Percentiles rank a stretch among this genome's conserved stretches.
Conservation (phyloP, 2,329 filamentous ascomycete species). For the Colletotrichum horii region DNA sequence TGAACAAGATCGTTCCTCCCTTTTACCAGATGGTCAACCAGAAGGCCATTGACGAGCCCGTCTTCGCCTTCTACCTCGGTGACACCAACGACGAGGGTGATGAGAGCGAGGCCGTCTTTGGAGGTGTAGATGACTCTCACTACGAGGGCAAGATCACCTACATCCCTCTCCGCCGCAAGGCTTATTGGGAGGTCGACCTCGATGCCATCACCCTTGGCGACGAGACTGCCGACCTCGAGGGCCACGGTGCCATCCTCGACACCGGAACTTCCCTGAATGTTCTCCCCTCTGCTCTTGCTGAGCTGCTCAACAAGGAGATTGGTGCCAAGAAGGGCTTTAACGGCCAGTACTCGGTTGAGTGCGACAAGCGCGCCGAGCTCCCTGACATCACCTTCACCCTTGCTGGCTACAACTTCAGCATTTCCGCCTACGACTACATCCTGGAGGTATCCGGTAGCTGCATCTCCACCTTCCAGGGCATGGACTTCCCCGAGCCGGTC, state of each 20-base stretch:
- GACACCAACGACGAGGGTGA: conserved; percentile 70
- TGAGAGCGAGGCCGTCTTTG: conserved; percentile 88
- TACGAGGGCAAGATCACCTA: conserved; percentile 86
- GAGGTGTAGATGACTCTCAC: conserved; percentile 84
- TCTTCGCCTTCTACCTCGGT: conserved; percentile 96
- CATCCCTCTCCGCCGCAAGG: conserved; percentile 95
- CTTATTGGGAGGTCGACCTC: conserved; percentile 99
- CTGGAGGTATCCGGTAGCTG: conserved; percentile 94
- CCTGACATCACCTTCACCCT: conserved; percentile 93
- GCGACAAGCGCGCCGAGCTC: conserved; percentile 79
- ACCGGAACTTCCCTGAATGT: conserved; percentile 98
- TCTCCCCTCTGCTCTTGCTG: conserved; percentile 87
- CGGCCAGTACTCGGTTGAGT: conserved; percentile 95
- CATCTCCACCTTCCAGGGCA: conserved; percentile 97
- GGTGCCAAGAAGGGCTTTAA: conserved; percentile 98
- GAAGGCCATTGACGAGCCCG: conserved; percentile 85
- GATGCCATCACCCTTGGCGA: conserved; percentile 90
- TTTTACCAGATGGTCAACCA: conserved; percentile 97
- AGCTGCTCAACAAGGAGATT: conserved; percentile 97
- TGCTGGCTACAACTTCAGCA: conserved; percentile 90
- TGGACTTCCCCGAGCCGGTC: conserved; percentile 87
- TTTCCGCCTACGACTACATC: conserved; percentile 89
- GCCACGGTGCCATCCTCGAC: conserved; percentile 96
- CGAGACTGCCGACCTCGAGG: conserved; percentile 84
- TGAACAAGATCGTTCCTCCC: conserved; percentile 91